Evolutionary conservation across 768 basidiomycete species (phyloP), one percentile per base, ranked within the genome.

Genomic region (Strobilomyces confusus): DNA sequence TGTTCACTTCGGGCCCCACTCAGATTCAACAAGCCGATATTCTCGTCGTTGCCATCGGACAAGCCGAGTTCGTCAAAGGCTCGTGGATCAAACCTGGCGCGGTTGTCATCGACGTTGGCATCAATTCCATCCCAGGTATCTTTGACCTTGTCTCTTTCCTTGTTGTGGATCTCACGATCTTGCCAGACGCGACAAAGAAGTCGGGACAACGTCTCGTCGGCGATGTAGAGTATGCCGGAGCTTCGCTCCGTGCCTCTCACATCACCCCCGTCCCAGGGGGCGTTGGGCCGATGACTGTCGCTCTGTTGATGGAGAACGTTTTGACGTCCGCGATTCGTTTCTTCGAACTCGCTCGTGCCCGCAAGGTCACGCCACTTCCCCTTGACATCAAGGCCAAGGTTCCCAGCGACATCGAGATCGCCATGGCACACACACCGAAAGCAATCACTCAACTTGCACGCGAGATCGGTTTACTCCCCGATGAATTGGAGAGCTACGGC

Each of bases 271-370:
- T 99, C 23, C 97, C 97, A 0, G 97, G 97, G 70, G 97, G 97
- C 52, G 97, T 99, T 48, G 97, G 97, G 13, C 97, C 97, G n/a
- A 97, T 98, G 95, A 99, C 97, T 14, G 97, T 99, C 53, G 97
- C 97, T 20, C 80, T 98, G 76, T 84, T 99, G 58, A 98, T 99
- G 95, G 81, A 85, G 65, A 99, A 98, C 73, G 95, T 95, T 2
- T 74, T 92, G 59, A 75, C 79, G 58, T 87, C 92, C 44, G 94
- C 95, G 22, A 80, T 89, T 69, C 84, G 90, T 48, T 78, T 84
- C 47, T 94, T 89, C 80, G 82, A 88, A 58, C 77, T 82, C 47
- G 72, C 80, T 41, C 80, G 85, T 44, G 68, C 78, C 13, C 80
- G 84, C 52, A 86, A 84, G 64, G 71, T 94, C 69, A 84, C 80